Base-by-base conservation (phyloP, 352 stramenopile genomes). In the Globisporangium cederbergense region DNA sequence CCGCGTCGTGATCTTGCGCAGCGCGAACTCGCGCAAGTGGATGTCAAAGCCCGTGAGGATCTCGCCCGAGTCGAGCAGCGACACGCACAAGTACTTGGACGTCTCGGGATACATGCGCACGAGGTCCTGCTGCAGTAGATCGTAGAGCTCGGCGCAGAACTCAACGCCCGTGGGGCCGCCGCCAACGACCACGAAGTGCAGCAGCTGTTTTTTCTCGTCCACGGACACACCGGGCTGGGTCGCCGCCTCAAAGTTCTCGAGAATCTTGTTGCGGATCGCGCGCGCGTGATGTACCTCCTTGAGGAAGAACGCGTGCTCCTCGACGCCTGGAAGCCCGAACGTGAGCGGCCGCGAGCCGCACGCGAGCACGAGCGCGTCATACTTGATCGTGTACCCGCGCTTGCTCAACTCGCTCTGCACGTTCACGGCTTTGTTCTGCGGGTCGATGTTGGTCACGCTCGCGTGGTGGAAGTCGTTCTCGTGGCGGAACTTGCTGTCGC, bases 161-260 rank as follows among this genome's bases (percentile, higher is more conserved):
- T 99, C 97, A 65, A 98, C 93, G 51, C 83, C 89, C 0, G 96
- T 99, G 2, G 96, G 95, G 6, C 96, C 96, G 6, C 97, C 97
- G 6, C 97, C 97, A 10, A 99, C 97, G 9, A 99, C 91, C n/a
- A 99, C 87, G 79, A 99, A 99, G 50, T 95, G 96, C 16, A 99
- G 78, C 8, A 99, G 73, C 32, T 91, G 72, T 42, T 90, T 65
- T 57, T 96, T 92, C 76, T 98, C 93, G n/a, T 85, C 82, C 2
- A 83, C 69, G 2, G 80, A 83, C 4, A 96, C 67, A 9, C 78
- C 91, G 13, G 93, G 91, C 60, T 97, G 90, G 11, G 92, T 91
- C 1, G 97, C 96, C 18, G 89, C 74, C 76, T 99, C 97, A 70
- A 99, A 99, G 73, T 96, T 98, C 62, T 88, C 79, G 7, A 93